A percentile compares a stretch with the other conserved stretches of the same genome.
These are phyloP conservation scores for Pythium grandisporangium DNA, from an alignment of 352 stramenopile genomes.

Conservation along the genomic window DNA sequence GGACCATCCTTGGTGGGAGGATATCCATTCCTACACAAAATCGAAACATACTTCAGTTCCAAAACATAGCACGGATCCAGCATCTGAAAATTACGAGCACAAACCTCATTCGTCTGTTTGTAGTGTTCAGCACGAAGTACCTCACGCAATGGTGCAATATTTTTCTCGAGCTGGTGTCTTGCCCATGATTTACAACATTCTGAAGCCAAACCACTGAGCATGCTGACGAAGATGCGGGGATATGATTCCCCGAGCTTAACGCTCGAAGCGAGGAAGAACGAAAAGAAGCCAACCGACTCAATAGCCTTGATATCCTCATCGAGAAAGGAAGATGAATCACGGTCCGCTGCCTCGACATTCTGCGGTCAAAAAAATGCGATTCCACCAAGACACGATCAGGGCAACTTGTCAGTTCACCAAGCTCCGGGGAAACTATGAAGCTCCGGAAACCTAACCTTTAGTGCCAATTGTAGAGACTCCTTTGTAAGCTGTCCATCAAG, in stretches of 20 bases:
- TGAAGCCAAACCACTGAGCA: slow-evolving; percentile 40
- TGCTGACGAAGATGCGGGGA: slow-evolving; percentile 36
- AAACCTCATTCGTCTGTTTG: slow-evolving; percentile 65
- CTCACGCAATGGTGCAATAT: slow-evolving; percentile 57
- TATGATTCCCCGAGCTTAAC: slow-evolving; percentile 31
- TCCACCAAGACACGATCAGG: not conserved
- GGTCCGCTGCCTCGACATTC: slow-evolving; percentile 3
- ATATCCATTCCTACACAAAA: slow-evolving; percentile 56
- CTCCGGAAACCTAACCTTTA: slow-evolving; percentile 29
- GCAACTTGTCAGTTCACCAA: too few species aligned
- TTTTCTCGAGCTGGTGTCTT: slow-evolving; percentile 32
- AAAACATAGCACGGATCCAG: not conserved
- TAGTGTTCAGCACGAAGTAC: slow-evolving; percentile 63
- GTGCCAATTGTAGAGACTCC: slow-evolving; percentile 8
- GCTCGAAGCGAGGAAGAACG: slow-evolving; percentile 42
- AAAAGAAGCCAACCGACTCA: slow-evolving; percentile 32
- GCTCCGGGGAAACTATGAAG: too few species aligned
- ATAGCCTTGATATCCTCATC: slow-evolving; percentile 43
- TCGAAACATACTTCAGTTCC: not conserved
- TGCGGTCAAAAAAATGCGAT: slow-evolving; percentile 6
- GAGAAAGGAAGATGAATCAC: slow-evolving; percentile 27
- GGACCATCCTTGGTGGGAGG: slow-evolving; percentile 60
- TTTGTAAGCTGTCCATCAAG: slow-evolving; percentile 1
- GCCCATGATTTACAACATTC: slow-evolving; percentile 71
- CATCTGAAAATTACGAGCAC: not conserved